phyloP scores from a whole-genome alignment of 1,139 yeast genomes.

The Candida sp. region DNA sequence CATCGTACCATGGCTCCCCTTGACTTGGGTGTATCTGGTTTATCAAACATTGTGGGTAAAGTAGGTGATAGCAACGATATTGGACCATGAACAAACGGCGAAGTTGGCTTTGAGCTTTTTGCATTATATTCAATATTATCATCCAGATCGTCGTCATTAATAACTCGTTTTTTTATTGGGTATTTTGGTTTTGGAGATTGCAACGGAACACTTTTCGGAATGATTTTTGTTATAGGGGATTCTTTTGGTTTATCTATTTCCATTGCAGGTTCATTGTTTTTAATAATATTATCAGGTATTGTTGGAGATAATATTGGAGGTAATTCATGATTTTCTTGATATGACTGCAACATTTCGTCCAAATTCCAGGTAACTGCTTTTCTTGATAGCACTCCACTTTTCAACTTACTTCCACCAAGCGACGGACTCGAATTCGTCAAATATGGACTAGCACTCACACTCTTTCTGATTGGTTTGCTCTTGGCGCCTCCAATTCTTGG shows the following conservation, averaged over 20 bases:
- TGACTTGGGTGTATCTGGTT: constrained; percentile 1
- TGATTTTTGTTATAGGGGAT: background rate
- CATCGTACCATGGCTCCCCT: constrained; percentile 20
- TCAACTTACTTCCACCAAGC: constrained; percentile 1
- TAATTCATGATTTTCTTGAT: constrained; percentile 29
- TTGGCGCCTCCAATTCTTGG: background rate
- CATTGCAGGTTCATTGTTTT: background rate
- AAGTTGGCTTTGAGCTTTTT: constrained; percentile 5
- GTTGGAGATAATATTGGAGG: constrained; percentile 45
- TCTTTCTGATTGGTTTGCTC: constrained; percentile 11
- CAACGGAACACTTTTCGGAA: background rate
- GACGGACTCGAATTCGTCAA: constrained; percentile 6
- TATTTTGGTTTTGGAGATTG: constrained; percentile 7
- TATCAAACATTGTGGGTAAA: constrained; percentile 27
- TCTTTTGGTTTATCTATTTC: background rate
- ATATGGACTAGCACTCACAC: constrained; percentile 15
- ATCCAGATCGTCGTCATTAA: constrained; percentile 2
- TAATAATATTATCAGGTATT: constrained; percentile 21
- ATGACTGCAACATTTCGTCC: constrained; percentile 37
- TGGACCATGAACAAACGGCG: constrained; percentile 13
- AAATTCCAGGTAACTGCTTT: constrained; percentile 31
- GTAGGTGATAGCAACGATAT: constrained; percentile 35
- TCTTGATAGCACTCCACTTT: background rate
- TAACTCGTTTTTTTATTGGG: constrained; percentile 6
- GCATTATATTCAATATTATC: constrained; percentile 4